Conservation (phyloP, 2,329 filamentous ascomycete species). For the Hypoxylon sp. region DNA sequence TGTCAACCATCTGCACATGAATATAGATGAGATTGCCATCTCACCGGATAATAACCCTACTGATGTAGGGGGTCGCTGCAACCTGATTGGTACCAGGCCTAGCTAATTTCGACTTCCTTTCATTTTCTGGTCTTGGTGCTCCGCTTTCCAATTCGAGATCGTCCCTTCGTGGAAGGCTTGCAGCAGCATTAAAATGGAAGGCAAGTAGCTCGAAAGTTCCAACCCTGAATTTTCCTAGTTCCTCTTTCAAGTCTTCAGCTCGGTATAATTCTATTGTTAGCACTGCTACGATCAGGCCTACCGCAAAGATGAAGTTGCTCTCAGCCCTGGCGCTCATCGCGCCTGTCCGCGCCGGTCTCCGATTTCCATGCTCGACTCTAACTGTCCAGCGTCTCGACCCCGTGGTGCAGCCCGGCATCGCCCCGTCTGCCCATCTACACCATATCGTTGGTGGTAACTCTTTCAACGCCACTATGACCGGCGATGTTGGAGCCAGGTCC, state of each 20-base stretch:
- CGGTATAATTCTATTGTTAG: constrained; percentile 7
- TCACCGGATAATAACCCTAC: constrained; percentile 18
- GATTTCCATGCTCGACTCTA: constrained; percentile 44
- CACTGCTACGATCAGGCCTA: constrained; percentile 12
- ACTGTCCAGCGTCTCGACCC: constrained; percentile 46
- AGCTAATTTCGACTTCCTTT: constrained; percentile 10
- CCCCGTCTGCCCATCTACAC: constrained; percentile 44
- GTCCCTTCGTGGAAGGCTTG: background rate
- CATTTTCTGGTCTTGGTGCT: constrained; percentile 9
- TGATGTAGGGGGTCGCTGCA: constrained; percentile 5
- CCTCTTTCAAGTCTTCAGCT: constrained; percentile 15
- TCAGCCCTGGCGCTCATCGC: constrained; percentile 40
- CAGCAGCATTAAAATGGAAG: constrained; percentile 11
- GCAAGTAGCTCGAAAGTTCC: constrained; percentile 16
- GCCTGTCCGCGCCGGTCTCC: constrained; percentile 44
- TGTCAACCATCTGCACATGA: constrained; percentile 15
- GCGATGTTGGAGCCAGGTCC: constrained; percentile 41
- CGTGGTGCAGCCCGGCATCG: constrained; percentile 43
- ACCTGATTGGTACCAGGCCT: constrained; percentile 28
- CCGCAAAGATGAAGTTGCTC: constrained; percentile 43
- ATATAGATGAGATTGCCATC: constrained; percentile 24
- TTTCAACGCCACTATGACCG: constrained; percentile 45
- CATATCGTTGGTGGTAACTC: constrained; percentile 47
- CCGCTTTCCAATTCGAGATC: constrained; percentile 13
- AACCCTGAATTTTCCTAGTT: background rate